Conservation (phyloP, 306 rosid genomes). For the Malus fusca region DNA sequence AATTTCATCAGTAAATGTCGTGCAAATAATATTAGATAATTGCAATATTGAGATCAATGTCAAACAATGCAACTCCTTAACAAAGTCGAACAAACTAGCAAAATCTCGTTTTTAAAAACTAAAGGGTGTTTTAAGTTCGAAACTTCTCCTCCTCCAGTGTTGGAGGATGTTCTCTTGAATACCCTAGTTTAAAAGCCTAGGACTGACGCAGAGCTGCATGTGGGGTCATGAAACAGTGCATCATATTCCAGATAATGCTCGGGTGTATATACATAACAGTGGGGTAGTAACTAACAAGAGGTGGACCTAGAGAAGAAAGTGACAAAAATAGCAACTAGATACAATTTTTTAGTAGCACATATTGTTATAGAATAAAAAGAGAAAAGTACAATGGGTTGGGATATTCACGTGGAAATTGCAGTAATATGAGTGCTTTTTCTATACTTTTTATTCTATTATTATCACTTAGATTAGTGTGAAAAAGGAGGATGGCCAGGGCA, state of each 20-base stretch:
- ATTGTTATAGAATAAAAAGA: slow-evolving; percentile 15
- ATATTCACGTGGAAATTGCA: slow-evolving; percentile 71
- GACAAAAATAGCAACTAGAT: slow-evolving; percentile 29
- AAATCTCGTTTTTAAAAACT: too few relatives aligned
- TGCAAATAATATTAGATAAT: neutral
- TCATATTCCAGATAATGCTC: slow-evolving; percentile 32
- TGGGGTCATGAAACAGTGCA: slow-evolving; percentile 29
- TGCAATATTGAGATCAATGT: neutral
- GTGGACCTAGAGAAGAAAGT: slow-evolving; percentile 40
- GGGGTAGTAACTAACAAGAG: slow-evolving; percentile 42
- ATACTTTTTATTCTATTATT: slow-evolving; percentile 34
- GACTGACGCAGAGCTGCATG: slow-evolving; percentile 19
- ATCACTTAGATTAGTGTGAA: slow-evolving; percentile 26
- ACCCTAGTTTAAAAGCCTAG: neutral
- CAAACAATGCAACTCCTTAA: neutral
- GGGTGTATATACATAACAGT: slow-evolving; percentile 34
- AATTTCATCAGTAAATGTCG: neutral
- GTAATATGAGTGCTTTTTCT: slow-evolving; percentile 40
- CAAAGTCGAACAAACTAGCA: neutral
- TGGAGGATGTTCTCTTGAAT: too few relatives aligned
- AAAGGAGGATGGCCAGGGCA: slow-evolving; percentile 6
- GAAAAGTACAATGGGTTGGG: slow-evolving; percentile 40
- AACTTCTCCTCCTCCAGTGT: too few relatives aligned
- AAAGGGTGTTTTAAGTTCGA: too few relatives aligned
- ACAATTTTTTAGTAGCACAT: slow-evolving; percentile 14